Base-by-base conservation (phyloP, 352 stramenopile species). In the Phytophthora syringae region DNA sequence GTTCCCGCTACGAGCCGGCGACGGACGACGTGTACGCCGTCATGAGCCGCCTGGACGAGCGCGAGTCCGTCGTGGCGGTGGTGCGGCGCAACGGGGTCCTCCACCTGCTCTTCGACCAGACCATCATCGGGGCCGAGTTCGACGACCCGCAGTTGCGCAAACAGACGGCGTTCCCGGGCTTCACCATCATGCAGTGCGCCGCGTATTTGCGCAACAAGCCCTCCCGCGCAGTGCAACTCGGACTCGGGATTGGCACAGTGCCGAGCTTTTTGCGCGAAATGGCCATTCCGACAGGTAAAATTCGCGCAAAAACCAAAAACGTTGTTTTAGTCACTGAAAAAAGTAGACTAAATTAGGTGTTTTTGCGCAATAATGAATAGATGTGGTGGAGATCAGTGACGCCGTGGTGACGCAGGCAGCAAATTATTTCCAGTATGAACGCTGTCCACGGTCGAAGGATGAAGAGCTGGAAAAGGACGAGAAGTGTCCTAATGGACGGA, bases 151-250 rank as follows among this genome's bases (percentile, higher is more conserved):
- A 79, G 16, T 34, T 90, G 39, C 76, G 81, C 24, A 63, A 74
- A 27, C 83, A 92, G 56, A 84, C 85, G 24, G 82, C 80, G 39
- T 94, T 86, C 67, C 85, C 83, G 10, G 85, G 83, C 47, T 94
- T 94, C 52, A 84, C 83, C 27, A 91, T 94, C 73, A 94, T 92
- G 85, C 83, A 93, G 64, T 87, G 77, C 50, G 69, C 78, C 9
- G 65, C 62, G 3, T 93, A 90, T 64, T 57, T 92, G 47, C 49
- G 77, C 25, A 64, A 63, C 13, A 79, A 74, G 48, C 72, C 87
- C 27, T 54, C 58, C 3, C 57, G 67, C 3, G 85, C 82, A 1
- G 24, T 86, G 39, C 85, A 93, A 62, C 82, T 93, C 30, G 85
- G 85, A 12, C 64, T 93, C 22, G 85, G 85, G 30, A 90, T 93